These are phyloP conservation scores for Talaromyces borbonicus DNA, from an alignment of 495 filamentous ascomycete species.

Conservation along the genomic window DNA sequence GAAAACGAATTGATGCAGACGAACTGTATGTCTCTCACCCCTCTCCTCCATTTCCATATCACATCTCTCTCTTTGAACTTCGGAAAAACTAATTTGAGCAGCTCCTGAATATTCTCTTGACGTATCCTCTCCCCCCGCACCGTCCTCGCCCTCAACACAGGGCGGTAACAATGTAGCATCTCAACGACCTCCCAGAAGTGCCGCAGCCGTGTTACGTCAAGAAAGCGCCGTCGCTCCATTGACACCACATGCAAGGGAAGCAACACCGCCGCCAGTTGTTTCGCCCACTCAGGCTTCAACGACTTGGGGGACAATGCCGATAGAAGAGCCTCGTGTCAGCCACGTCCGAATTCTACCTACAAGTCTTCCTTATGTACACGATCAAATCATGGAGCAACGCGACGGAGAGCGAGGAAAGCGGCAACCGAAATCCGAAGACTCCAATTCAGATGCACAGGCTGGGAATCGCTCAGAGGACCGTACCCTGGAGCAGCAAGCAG, in stretches of 20 bases:
- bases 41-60: neutral
- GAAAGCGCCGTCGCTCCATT: slow-evolving; percentile 12
- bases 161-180: slow-evolving; percentile 11
- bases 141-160: slow-evolving; percentile 15
- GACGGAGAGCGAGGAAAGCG: slow-evolving; percentile 32
- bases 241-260: slow-evolving; percentile 4
- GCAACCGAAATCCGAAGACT: slow-evolving; percentile 32
- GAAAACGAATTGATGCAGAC: slow-evolving; percentile 97
- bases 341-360: slow-evolving; percentile 86
- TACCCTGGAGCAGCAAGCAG: slow-evolving; percentile 64
- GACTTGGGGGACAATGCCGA: slow-evolving; percentile 13
- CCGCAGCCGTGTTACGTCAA: slow-evolving; percentile 16
- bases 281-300: neutral
- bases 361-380: slow-evolving; percentile 80
- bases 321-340: slow-evolving; percentile 42
- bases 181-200: slow-evolving; percentile 15
- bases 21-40: slow-evolving; percentile 51
- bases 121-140: slow-evolving; percentile 14
- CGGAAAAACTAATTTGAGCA: slow-evolving; percentile 14
- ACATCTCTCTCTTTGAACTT: neutral
- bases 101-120: slow-evolving; percentile 34
- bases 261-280: slow-evolving; percentile 2
- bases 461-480: slow-evolving; percentile 22
- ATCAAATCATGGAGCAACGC: slow-evolving; percentile 73
- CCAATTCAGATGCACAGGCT: neutral